A percentile compares a stretch with the other conserved stretches of the same genome.
Conservation (phyloP, 1,139 yeast genomes). For the Diutina ranongensis region DNA sequence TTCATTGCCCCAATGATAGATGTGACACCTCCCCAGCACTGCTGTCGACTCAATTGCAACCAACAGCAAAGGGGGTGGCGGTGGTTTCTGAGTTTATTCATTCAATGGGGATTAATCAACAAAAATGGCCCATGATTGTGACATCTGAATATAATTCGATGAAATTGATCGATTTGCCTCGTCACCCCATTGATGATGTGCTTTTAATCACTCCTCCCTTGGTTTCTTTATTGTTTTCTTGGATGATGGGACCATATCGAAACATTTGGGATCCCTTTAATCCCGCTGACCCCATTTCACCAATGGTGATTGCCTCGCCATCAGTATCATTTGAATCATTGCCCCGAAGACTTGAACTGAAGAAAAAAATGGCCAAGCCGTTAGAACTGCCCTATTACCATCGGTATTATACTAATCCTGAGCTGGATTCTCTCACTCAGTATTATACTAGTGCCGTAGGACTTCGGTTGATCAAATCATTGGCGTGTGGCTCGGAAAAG, state of each 20-base stretch:
- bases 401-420: slow-evolving; percentile 77
- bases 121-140: slow-evolving; percentile 33
- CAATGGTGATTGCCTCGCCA: too few species aligned
- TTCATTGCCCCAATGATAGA: slow-evolving; percentile 72
- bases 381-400: slow-evolving; percentile 59
- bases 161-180: slow-evolving; percentile 58
- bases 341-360: background rate
- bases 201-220: slow-evolving; percentile 55
- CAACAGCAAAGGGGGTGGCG: slow-evolving; percentile 87
- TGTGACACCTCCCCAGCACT: slow-evolving; percentile 26
- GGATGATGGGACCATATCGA: slow-evolving; percentile 55
- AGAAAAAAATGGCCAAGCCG: background rate
- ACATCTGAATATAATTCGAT: slow-evolving; percentile 54
- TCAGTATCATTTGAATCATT: too few species aligned
- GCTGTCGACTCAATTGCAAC: slow-evolving; percentile 43
- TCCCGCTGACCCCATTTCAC: background rate
- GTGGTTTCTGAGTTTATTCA: slow-evolving; percentile 50
- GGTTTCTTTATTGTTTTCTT: slow-evolving; percentile 50
- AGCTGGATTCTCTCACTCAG: slow-evolving; percentile 71
- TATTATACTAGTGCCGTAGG: slow-evolving; percentile 66
- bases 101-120: slow-evolving; percentile 38
- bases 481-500: slow-evolving; percentile 13
- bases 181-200: slow-evolving; percentile 50
- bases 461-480: slow-evolving; percentile 41
- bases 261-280: slow-evolving; percentile 31